Evolutionary conservation across 2,329 filamentous ascomycete species (phyloP).

Genomic region (Penicillium palitans): DNA sequence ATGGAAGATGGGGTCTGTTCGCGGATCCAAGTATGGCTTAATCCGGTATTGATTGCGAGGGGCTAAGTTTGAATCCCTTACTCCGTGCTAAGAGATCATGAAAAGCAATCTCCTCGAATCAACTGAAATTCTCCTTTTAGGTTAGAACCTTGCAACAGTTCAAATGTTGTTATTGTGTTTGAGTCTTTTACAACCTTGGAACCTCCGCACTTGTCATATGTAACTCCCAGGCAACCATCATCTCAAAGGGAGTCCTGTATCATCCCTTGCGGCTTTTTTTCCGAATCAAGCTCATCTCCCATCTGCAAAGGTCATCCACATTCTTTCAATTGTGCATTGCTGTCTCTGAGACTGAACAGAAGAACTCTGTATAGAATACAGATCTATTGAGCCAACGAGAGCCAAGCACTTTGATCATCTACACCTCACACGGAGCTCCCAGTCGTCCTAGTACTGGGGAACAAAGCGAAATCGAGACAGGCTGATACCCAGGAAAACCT

Average conservation of each 20-base stretch:
- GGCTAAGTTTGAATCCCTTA: not conserved
- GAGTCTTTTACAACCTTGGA: not conserved
- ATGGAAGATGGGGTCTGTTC: not conserved
- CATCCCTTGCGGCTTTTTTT: not conserved
- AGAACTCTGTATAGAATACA: too few relatives aligned
- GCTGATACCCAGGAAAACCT: not conserved
- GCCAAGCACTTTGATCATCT: not conserved
- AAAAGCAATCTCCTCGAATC: not conserved
- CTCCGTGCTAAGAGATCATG: not conserved
- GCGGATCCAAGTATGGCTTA: not conserved
- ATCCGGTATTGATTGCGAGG: not conserved
- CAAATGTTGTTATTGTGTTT: not conserved
- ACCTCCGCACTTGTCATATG: not conserved
- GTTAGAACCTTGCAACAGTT: not conserved
- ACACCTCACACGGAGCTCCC: not conserved
- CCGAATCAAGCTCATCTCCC: not conserved
- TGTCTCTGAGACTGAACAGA: not conserved
- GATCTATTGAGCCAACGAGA: not conserved
- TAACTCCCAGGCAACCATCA: not conserved
- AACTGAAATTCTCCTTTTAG: not conserved
- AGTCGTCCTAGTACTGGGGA: not conserved
- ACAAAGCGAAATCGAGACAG: too few relatives aligned
- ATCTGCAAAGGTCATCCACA: not conserved
- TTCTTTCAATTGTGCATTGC: not conserved
- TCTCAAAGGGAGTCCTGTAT: not conserved